Evolutionary conservation across 1,284 basidiomycete genomes (phyloP).

Genomic region (Irpex sp.): DNA sequence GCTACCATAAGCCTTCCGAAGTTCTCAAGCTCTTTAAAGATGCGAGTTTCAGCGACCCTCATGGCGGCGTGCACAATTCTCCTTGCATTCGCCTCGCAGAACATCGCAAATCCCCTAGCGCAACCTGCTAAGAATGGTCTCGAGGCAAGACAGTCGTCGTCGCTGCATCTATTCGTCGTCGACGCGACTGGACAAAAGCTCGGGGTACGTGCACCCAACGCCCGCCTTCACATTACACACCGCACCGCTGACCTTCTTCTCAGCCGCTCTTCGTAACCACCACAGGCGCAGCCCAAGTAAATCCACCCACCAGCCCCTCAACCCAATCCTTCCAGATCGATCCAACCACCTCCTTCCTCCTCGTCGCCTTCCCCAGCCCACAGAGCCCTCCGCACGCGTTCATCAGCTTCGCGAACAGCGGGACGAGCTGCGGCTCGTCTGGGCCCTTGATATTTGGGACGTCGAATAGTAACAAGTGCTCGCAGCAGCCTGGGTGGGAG

Average conservation of each 20-base stretch:
- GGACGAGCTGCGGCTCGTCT: not conserved
- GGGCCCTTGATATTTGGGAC: not conserved
- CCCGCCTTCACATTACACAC: not conserved
- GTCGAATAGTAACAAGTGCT: conserved; percentile 4
- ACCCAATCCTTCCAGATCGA: not conserved
- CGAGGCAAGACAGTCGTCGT: not conserved
- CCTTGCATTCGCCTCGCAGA: not conserved
- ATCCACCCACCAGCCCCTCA: not conserved
- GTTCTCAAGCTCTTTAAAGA: not conserved
- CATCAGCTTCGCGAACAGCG: conserved; percentile 1
- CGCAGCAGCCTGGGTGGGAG: not conserved
- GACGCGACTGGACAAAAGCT: not conserved
- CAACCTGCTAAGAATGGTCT: not conserved
- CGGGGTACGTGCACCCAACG: not conserved
- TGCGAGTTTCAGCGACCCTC: not conserved
- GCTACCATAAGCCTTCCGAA: not conserved
- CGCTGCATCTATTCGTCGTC: not conserved
- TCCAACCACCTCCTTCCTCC: not conserved
- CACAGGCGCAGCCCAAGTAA: not conserved
- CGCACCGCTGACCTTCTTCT: not conserved
- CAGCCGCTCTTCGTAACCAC: not conserved
- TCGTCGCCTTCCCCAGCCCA: not conserved
- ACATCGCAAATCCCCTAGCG: not conserved
- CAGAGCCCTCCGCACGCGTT: not conserved
- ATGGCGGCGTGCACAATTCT: not conserved